A percentile compares a stretch with the other conserved stretches of the same genome.
phyloP scores from a whole-genome alignment of 345 rosid genomes.

The Boechera stricta region DNA sequence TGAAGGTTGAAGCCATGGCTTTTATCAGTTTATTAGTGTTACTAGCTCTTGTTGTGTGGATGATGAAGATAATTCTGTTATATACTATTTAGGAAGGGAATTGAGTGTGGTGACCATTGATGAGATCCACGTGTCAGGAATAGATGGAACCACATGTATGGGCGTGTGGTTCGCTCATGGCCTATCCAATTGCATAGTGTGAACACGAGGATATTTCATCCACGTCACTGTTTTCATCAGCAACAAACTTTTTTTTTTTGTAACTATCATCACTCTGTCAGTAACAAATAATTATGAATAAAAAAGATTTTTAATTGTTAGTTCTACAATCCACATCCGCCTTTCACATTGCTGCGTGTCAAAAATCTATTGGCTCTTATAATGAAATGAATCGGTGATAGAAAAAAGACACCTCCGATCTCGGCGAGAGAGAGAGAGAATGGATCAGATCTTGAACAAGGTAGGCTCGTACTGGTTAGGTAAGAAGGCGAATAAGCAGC shows the following conservation, averaged over 20 bases:
- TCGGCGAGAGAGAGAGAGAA: constrained; percentile 41
- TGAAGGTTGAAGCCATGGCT: too few species aligned
- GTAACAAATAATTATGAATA: not conserved
- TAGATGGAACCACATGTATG: constrained; percentile 2
- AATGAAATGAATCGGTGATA: not conserved
- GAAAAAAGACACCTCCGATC: constrained; percentile 26
- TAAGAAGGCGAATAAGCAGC: constrained; percentile 74
- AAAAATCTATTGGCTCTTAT: not conserved
- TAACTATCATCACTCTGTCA: not conserved
- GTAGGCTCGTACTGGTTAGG: constrained; percentile 90
- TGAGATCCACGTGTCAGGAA: constrained; percentile 1
- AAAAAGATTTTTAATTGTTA: not conserved
- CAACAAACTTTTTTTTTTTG: not conserved
- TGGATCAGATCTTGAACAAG: constrained; percentile 95
- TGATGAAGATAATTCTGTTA: not conserved
- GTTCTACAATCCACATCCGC: not conserved
- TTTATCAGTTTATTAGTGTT: not conserved
- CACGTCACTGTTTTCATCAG: constrained; percentile 38
- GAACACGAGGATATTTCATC: constrained; percentile 5
- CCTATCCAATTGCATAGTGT: constrained; percentile 19
- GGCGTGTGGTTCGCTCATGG: constrained; percentile 62
- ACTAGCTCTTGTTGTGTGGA: not conserved
- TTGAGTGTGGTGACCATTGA: constrained; percentile 42
- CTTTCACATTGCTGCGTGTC: constrained; percentile 1
- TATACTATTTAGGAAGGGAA: not conserved